Base-by-base conservation (phyloP, 805 yeast genomes). In the Ogataea philodendri region DNA sequence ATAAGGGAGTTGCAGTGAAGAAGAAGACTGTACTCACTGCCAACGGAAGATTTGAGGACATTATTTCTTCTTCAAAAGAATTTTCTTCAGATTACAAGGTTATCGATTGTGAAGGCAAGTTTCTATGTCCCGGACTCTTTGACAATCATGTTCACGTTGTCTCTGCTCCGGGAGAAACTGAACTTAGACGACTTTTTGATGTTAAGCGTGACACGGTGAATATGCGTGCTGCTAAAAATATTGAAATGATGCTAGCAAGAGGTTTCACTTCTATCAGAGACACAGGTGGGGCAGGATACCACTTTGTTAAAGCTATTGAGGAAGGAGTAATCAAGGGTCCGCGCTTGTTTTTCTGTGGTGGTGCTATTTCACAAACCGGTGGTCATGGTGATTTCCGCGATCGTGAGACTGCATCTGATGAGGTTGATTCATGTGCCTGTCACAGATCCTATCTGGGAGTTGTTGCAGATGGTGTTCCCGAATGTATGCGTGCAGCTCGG, bases 351-450 rank as follows among this genome's bases (percentile, higher is more conserved):
- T 42, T 46, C 23, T 44, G 53, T 17, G 60, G 58, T 4, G 42
- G 39, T 16, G 55, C 56, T 10, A 39, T 55, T 13, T 49, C 57
- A 17, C 59, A 55, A 35, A 55, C 60, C 4, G 60, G 58, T 15
- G 60, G 59, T 2, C 60, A 54, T 44, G 57, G 50, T 9, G 59
- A 55, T 35, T 26, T 49, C 39, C 35, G 55, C 22, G 46, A 45
- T 18, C 43, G 26, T 6, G 52, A 45, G 13, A 29, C 52, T 19
- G 55, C 57, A 10, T 48, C 43, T 13, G 49, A 46, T n/a, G 46
- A 52, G 1, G 43, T 43, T 21, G 55, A 48, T 23, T 44, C 53
- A 28, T 55, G 60, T 28, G 38, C 30, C 9, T 55, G 59, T 26
- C 57, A 55, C 40, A 23, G 48, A 34, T 36, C 36, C 13, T 16